A percentile compares a stretch with the other conserved stretches of the same genome.
Conservation (phyloP, 2,329 filamentous ascomycete species). For the Ophiocordyceps camponoti-leonardi region DNA sequence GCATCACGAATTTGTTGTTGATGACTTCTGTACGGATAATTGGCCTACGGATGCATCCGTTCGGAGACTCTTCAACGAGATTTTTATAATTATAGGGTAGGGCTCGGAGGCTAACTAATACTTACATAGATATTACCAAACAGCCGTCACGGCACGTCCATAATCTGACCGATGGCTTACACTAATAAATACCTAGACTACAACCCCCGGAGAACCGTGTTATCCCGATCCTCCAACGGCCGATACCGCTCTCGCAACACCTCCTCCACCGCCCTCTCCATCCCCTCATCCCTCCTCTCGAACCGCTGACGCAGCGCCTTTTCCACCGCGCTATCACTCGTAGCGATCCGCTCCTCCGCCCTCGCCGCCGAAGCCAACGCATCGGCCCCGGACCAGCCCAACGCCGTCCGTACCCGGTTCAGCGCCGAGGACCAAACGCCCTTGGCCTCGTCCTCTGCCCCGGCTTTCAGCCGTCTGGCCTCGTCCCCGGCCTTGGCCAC, state of each 20-base stretch:
- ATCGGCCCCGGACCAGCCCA: constrained; percentile 7
- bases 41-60: too few relatives aligned
- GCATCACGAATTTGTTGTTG: too few relatives aligned
- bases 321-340: constrained; percentile 21
- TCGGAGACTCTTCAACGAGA: too few relatives aligned
- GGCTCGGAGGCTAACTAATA: too few relatives aligned
- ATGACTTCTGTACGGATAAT: too few relatives aligned
- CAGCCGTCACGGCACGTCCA: too few relatives aligned
- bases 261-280: background rate
- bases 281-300: constrained; percentile 12
- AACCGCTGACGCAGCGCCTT: constrained; percentile 35
- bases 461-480: constrained; percentile 6
- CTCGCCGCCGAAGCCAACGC: constrained; percentile 6
- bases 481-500: constrained; percentile 8
- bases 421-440: constrained; percentile 20
- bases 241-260: background rate
- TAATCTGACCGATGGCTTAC: too few relatives aligned
- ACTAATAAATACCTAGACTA: too few relatives aligned
- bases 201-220: background rate
- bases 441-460: constrained; percentile 17
- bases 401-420: constrained; percentile 9
- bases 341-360: background rate
- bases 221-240: background rate
- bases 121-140: too few relatives aligned
- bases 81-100: too few relatives aligned